Percentiles rank a stretch among this genome's conserved stretches.
Conservation (phyloP, 2,329 filamentous ascomycete species). For the Phialocephala subalpina region DNA sequence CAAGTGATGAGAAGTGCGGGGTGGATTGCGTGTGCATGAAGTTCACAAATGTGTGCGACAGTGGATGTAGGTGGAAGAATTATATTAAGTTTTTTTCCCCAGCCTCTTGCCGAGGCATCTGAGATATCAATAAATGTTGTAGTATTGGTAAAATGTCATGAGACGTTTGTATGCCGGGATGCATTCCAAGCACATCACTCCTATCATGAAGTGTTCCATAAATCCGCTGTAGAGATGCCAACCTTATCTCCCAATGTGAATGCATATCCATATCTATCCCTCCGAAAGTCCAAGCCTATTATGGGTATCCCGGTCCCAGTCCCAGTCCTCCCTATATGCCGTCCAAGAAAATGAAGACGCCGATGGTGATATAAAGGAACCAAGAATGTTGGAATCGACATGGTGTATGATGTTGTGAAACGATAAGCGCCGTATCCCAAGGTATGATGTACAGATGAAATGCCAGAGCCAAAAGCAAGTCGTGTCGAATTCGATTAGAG, state of each 20-base stretch:
- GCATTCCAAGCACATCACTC: constrained; percentile 1
- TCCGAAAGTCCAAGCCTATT: not conserved
- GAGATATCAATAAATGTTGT: not conserved
- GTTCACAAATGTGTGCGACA: not conserved
- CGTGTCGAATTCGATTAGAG: not conserved
- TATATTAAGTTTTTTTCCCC: not conserved
- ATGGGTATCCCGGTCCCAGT: not conserved
- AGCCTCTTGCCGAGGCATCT: not conserved
- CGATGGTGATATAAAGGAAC: not conserved
- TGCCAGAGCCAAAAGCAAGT: not conserved
- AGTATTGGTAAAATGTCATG: not conserved
- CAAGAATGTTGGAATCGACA: not conserved
- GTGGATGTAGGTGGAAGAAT: not conserved
- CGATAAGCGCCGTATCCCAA: not conserved
- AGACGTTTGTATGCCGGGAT: not conserved
- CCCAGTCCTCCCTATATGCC: not conserved
- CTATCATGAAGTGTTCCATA: not conserved
- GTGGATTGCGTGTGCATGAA: not conserved
- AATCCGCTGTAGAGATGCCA: not conserved
- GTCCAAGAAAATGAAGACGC: not conserved
- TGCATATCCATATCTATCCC: not conserved
- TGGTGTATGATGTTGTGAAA: constrained; percentile 5
- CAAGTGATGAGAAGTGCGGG: not conserved
- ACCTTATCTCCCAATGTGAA: not conserved
- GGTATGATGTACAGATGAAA: constrained; percentile 9